phyloP scores from a whole-genome alignment of 495 filamentous ascomycete species.

The Venustampulla echinocandica region DNA sequence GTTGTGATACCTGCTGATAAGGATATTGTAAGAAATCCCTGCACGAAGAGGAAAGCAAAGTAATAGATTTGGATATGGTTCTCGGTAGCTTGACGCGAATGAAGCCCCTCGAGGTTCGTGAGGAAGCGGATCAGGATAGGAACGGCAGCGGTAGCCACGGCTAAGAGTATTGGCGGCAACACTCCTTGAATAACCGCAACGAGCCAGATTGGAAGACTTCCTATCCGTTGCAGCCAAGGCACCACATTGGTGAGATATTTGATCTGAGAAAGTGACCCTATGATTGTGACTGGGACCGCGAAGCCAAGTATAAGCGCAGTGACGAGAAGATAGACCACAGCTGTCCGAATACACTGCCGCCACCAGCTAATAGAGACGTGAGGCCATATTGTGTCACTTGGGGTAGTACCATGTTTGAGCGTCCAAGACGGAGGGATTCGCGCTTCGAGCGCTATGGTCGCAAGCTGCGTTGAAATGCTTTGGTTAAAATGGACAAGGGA shows the following conservation, averaged over 20 bases:
- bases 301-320: constrained; percentile 54
- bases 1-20: constrained; percentile 65
- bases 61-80: constrained; percentile 79
- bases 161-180: constrained; percentile 53
- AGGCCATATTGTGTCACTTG: constrained; percentile 63
- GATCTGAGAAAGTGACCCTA: constrained; percentile 58
- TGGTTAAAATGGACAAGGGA: constrained; percentile 81
- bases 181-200: constrained; percentile 60
- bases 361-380: constrained; percentile 53
- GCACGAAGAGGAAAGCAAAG: constrained; percentile 87
- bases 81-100: constrained; percentile 68
- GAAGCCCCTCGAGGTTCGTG: constrained; percentile 50
- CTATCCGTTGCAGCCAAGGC: constrained; percentile 53
- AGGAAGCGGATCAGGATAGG: constrained; percentile 49
- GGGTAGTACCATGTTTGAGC: constrained; percentile 25
- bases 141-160: constrained; percentile 54
- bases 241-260: constrained; percentile 44
- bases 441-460: constrained; percentile 42
- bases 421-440: constrained; percentile 10
- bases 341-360: constrained; percentile 56
- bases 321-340: constrained; percentile 48
- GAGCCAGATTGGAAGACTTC: constrained; percentile 43
- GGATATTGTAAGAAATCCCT: constrained; percentile 84
- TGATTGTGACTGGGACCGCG: constrained; percentile 64
- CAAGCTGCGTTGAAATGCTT: constrained; percentile 62